Base-by-base conservation (phyloP, 495 filamentous ascomycete genomes). In the Podospora pseudocomata region DNA sequence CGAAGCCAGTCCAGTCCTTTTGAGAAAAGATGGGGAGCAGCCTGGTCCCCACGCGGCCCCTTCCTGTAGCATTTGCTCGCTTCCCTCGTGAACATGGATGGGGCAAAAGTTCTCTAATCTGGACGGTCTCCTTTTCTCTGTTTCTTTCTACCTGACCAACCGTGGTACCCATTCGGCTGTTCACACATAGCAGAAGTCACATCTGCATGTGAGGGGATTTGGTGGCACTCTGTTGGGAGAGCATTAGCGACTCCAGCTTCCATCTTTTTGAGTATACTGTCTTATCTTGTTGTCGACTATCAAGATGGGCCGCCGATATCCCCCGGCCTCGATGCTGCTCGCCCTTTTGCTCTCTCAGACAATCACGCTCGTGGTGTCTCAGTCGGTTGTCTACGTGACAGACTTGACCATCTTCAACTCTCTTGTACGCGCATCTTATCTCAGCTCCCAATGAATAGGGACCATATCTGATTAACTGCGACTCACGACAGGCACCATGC, bases 401-500 rank as follows among this genome's bases (percentile, higher is more conserved):
- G 82, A 83, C 66, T 75, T 83, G 0, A 69, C 73, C 7, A 74
- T 81, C 57, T 83, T 73, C 66, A 79, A 76, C 58, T 71, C 76
- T 20, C 70, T 84, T 69, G 82, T 83, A 80, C 27, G 73, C 65
- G 30, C 30, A 5, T 32, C 7, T 0, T 32, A 32, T 32, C 30
- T 32, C 30, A 39, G n/a, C 27, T 13, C 15, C 64, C 7, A 16
- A 6, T 0, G 16, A 18, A 61, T 49, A 11, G 39, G 13, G 15
- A 49, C 3, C 39, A 49, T 49, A 11, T 49, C 39, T 49, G 39
- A 11, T 11, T 49, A 49, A 49, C 39, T 16, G 39, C 7, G 7
- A 5, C 9, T 11, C 9, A 49, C 13, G 9, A 19, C 66, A 84
- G 82, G 85, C 79, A 55, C 85, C 82, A 64, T 85, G 81, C 69